Base-by-base conservation (phyloP, 345 rosid species). In the Luvunga scandens region DNA sequence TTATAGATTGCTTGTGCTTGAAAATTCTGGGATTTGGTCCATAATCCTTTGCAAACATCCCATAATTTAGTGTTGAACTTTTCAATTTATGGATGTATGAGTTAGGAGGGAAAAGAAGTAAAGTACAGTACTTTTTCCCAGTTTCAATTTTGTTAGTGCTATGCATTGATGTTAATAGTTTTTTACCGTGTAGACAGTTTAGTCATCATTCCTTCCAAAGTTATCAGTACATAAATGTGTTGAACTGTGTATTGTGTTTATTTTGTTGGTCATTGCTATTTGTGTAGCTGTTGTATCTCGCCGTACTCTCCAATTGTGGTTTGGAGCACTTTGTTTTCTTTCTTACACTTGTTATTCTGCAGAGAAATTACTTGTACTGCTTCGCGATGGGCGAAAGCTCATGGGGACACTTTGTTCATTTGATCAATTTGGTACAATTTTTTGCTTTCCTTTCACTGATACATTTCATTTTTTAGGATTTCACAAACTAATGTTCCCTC, bases 351-450 rank as follows among this genome's bases (percentile, higher is more conserved):
- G 78, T 71, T 73, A 45, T 85, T 77, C 66, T 81, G 79, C 88
- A 96, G 99, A 88, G 86, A 96, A 94, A 79, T 89, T 96, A 57
- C 97, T 96, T 77, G 95, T 96, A 77, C 87, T 94, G 71, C 93
- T 96, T 70, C 88, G 99, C 73, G 99, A 94, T 88, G 97, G 95
- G 22, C 84, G 98, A 72, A 96, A 96, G 85, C 94, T 95, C 22
- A 67, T 95, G 89, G 99, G 99, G 63, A 90, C 83, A 39, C 98
- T 95, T 13, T 92, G 99, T 81, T 96, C 99, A 16, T 96, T 96
- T 80, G 99, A 96, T 70, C 99, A 96, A 86, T 96, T 94, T 42
- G 98, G 99, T 96, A 91, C 66, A 13, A 7, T 36, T 71, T 66
- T 64, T 33, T 1, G 2, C 30, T 56, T n/a, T 19, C n/a, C 4